These are phyloP conservation scores for Pseudocercospora fuligena DNA, from an alignment of 2,329 filamentous ascomycete species.

Conservation along the genomic window DNA sequence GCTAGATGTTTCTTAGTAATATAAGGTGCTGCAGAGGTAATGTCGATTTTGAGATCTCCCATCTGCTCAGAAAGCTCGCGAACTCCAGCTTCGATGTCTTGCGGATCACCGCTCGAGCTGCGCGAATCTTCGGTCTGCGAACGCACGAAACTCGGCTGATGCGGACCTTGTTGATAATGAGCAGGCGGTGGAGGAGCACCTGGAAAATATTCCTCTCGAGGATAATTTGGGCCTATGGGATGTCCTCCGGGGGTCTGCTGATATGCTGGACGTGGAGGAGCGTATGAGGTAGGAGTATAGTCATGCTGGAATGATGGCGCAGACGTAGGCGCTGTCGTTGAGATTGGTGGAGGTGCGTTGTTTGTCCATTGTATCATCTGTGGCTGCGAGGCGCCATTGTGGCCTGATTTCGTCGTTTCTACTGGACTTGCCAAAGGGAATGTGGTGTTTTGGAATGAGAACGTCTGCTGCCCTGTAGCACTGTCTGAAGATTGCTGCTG, in stretches of 20 bases:
- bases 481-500: slow-evolving; percentile 29
- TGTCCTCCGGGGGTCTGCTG: slow-evolving; percentile 15
- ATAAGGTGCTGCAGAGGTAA: slow-evolving; percentile 86
- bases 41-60: slow-evolving; percentile 84
- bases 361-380: slow-evolving; percentile 28
- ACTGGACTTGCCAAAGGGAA: slow-evolving; percentile 25
- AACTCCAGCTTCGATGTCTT: slow-evolving; percentile 40
- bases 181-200: slow-evolving; percentile 11
- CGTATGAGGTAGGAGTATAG: slow-evolving; percentile 20
- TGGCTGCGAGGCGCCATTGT: slow-evolving; percentile 19
- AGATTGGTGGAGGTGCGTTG: slow-evolving; percentile 12
- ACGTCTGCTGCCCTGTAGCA: slow-evolving; percentile 34
- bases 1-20: slow-evolving; percentile 68
- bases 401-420: slow-evolving; percentile 14
- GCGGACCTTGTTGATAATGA: slow-evolving; percentile 28
- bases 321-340: slow-evolving; percentile 23
- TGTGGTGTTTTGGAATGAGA: slow-evolving; percentile 37
- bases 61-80: slow-evolving; percentile 62
- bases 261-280: slow-evolving; percentile 12
- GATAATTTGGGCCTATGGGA: slow-evolving; percentile 9
- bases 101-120: slow-evolving; percentile 38
- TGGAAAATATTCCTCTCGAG: slow-evolving; percentile 26
- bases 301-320: slow-evolving; percentile 26
- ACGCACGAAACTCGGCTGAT: slow-evolving; percentile 28
- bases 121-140: slow-evolving; percentile 34